phyloP scores from a whole-genome alignment of 108 stramenopile genomes.

The Skeletonema menzelii region DNA sequence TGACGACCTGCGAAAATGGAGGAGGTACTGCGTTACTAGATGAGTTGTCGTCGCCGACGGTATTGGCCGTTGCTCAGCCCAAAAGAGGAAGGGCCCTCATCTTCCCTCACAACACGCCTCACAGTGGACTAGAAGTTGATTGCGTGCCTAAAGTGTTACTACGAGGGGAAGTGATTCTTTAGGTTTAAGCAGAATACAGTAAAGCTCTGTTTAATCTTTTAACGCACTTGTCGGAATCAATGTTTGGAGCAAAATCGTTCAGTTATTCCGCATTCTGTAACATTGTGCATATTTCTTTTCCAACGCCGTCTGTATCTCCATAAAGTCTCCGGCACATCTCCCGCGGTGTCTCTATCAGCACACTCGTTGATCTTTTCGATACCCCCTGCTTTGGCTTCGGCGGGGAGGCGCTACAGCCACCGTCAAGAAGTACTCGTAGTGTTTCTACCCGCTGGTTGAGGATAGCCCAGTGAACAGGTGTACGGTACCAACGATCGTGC shows the following conservation, averaged over 20 bases:
- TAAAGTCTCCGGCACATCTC: conserved; percentile 74
- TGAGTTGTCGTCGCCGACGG: conserved; percentile 36
- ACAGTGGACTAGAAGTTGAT: conserved; percentile 62
- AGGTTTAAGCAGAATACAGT: neutral
- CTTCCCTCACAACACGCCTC: conserved; percentile 78
- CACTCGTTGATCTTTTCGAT: conserved; percentile 52
- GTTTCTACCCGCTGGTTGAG: conserved; percentile 69
- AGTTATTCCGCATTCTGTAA: conserved; percentile 4
- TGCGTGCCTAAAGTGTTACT: conserved; percentile 73
- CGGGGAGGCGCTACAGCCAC: conserved; percentile 68
- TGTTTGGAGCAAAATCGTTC: too few species aligned
- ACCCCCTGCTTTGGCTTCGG: conserved; percentile 42
- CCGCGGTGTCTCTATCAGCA: conserved; percentile 65
- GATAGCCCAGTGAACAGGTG: conserved; percentile 88
- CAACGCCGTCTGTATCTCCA: conserved; percentile 34
- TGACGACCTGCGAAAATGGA: conserved; percentile 59
- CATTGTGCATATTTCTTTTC: conserved; percentile 13
- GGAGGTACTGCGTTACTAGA: conserved; percentile 73
- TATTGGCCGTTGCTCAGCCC: conserved; percentile 57
- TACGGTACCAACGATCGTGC: conserved; percentile 60
- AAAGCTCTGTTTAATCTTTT: too few species aligned
- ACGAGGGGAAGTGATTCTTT: conserved; percentile 66
- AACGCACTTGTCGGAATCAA: too few species aligned
- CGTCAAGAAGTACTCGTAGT: conserved; percentile 54
- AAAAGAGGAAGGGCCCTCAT: conserved; percentile 63